These are phyloP conservation scores for Iris macrosiphon DNA, from an alignment of 106 monocot species.

Conservation along the genomic window DNA sequence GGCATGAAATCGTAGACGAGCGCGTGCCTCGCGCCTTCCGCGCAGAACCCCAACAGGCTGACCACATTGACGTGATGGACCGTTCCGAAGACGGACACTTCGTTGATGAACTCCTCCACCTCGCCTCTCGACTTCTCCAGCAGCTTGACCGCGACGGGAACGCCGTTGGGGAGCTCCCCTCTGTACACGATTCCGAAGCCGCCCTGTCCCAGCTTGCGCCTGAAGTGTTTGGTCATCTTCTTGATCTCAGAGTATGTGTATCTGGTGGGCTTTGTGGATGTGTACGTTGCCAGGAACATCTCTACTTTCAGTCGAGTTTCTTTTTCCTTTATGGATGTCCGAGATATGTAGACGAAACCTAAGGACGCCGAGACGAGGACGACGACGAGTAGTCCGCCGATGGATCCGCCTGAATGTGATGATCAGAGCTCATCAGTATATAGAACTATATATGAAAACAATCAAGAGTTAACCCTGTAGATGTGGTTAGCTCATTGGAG, in stretches of 20 bases:
- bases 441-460: neutral
- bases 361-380: neutral
- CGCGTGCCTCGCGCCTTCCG: conserved; percentile 24
- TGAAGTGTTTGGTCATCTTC: conserved; percentile 36
- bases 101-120: conserved; percentile 46
- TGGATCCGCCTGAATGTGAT: conserved; percentile 1
- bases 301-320: conserved; percentile 29
- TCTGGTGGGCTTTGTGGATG: conserved; percentile 24
- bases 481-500: neutral
- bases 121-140: conserved; percentile 22
- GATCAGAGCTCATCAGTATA: too few species aligned
- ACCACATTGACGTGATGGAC: conserved; percentile 49
- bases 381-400: conserved; percentile 7
- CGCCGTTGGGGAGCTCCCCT: conserved; percentile 24
- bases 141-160: conserved; percentile 38
- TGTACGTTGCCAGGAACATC: conserved; percentile 26
- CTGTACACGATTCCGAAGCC: conserved; percentile 42
- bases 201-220: conserved; percentile 32
- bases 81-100: conserved; percentile 37
- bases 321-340: conserved; percentile 9
- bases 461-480: too few species aligned
- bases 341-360: conserved; percentile 8
- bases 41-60: conserved; percentile 41
- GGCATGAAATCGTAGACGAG: conserved; percentile 51
- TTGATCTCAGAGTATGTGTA: conserved; percentile 23